Percentiles rank a stretch among this genome's conserved stretches.
These are phyloP conservation scores for Staphylotrichum longicolle DNA, from an alignment of 495 filamentous ascomycete genomes.

Conservation along the genomic window DNA sequence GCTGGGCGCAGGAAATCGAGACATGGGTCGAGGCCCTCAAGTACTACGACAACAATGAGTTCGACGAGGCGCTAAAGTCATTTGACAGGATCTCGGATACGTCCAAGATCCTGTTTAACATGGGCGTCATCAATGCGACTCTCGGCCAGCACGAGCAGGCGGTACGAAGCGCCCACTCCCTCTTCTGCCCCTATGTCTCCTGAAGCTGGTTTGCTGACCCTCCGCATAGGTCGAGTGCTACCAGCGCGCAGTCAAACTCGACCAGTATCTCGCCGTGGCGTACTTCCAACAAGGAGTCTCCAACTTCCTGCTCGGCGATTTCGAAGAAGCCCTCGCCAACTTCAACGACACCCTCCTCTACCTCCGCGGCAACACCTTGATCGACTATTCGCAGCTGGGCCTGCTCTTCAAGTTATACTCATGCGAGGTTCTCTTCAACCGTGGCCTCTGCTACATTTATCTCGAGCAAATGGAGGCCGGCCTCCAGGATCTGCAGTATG, in stretches of 20 bases:
- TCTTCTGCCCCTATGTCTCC: not conserved
- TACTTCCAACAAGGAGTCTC: slow-evolving; percentile 99
- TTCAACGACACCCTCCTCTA: slow-evolving; percentile 98
- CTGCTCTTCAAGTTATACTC: slow-evolving; percentile 95
- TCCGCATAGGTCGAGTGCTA: slow-evolving; percentile 81
- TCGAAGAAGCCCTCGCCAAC: slow-evolving; percentile 95
- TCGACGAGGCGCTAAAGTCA: slow-evolving; percentile 75
- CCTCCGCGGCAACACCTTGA: slow-evolving; percentile 91
- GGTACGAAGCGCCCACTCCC: slow-evolving; percentile 51
- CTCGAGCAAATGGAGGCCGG: slow-evolving; percentile 85
- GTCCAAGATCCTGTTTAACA: slow-evolving; percentile 98
- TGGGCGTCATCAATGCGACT: slow-evolving; percentile 96
- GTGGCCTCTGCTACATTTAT: slow-evolving; percentile 96
- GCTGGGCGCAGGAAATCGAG: slow-evolving; percentile 81
- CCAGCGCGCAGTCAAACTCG: slow-evolving; percentile 80
- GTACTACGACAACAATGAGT: slow-evolving; percentile 95
- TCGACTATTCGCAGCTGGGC: slow-evolving; percentile 97
- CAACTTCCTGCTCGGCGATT: slow-evolving; percentile 95
- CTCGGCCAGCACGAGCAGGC: slow-evolving; percentile 95
- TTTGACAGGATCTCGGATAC: slow-evolving; percentile 91
- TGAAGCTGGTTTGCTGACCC: not conserved
- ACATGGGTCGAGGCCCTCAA: slow-evolving; percentile 92
- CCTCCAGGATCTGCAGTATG: slow-evolving; percentile 86
- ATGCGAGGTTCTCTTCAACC: slow-evolving; percentile 97
- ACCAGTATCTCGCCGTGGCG: slow-evolving; percentile 93